phyloP scores from a whole-genome alignment of 2,329 filamentous ascomycete species.

The Penicillium sp. region DNA sequence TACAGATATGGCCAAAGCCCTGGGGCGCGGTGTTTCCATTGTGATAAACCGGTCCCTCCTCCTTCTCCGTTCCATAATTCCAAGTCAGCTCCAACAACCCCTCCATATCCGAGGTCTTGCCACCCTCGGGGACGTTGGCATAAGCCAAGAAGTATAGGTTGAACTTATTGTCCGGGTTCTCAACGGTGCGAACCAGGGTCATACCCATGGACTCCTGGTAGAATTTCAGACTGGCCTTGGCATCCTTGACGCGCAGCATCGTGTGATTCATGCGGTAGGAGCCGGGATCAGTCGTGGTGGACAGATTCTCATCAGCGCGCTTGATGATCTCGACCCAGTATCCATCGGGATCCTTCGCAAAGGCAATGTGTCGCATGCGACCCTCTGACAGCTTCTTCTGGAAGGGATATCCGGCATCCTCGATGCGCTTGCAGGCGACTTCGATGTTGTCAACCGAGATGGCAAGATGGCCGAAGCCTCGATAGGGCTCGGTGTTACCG shows the following conservation, averaged over 20 bases:
- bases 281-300: constrained; percentile 71
- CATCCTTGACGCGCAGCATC: constrained; percentile 92
- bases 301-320: constrained; percentile 72
- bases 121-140: constrained; percentile 54
- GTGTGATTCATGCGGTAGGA: constrained; percentile 71
- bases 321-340: constrained; percentile 69
- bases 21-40: constrained; percentile 90
- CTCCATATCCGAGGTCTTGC: constrained; percentile 68
- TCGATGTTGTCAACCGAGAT: constrained; percentile 84
- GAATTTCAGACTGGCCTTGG: constrained; percentile 73
- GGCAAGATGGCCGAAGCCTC: constrained; percentile 84
- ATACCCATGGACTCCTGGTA: constrained; percentile 90
- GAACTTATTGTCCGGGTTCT: constrained; percentile 74
- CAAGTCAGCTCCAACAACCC: constrained; percentile 90
- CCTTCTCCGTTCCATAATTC: constrained; percentile 76
- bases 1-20: constrained; percentile 92
- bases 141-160: constrained; percentile 95
- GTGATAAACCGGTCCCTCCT: constrained; percentile 83
- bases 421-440: constrained; percentile 84
- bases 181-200: constrained; percentile 73
- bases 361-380: constrained; percentile 84
- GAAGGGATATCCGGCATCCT: constrained; percentile 88
- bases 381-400: constrained; percentile 94
- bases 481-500: constrained; percentile 87
- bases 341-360: constrained; percentile 83